Evolutionary conservation across 176 grass and related monocot genomes (phyloP).

Genomic region (Pontederia paniculata): DNA sequence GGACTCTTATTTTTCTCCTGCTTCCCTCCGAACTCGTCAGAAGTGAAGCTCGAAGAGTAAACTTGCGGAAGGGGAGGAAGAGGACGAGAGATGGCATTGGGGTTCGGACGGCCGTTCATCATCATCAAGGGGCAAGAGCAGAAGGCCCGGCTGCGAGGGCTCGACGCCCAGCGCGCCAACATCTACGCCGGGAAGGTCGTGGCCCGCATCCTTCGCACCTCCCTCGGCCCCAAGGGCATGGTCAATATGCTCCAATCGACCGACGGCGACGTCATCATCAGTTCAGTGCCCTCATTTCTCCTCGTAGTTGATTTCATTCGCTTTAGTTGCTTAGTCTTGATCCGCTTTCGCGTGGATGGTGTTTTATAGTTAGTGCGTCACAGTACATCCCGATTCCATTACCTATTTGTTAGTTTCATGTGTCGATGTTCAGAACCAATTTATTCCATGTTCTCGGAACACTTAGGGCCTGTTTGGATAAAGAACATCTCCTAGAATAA

Average conservation of each 20-base stretch:
- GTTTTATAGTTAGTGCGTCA: neutral
- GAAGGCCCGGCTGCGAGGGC: constrained; percentile 43
- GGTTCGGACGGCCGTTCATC: constrained; percentile 63
- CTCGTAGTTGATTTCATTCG: neutral
- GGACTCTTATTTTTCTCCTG: too few relatives aligned
- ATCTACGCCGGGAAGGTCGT: constrained; percentile 48
- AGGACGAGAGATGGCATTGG: constrained; percentile 37
- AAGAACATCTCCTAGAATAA: too few relatives aligned
- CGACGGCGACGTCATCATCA: constrained; percentile 74
- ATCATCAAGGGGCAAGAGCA: constrained; percentile 52
- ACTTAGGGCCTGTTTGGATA: too few relatives aligned
- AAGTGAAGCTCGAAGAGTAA: neutral
- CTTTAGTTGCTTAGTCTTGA: constrained; percentile 1
- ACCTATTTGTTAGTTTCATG: too few relatives aligned
- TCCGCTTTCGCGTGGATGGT: constrained; percentile 5
- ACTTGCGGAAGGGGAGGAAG: neutral
- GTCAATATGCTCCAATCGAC: constrained; percentile 71
- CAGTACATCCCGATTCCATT: too few relatives aligned
- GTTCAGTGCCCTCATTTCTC: constrained; percentile 17
- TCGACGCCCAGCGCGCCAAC: constrained; percentile 73
- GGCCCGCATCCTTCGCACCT: constrained; percentile 53
- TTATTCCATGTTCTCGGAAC: too few relatives aligned
- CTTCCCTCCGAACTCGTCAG: too few relatives aligned
- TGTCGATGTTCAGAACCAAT: too few relatives aligned
- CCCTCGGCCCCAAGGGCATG: constrained; percentile 78